Conservation (phyloP, 2,329 filamentous ascomycete species). For the Neopestalotiopsis sp. region DNA sequence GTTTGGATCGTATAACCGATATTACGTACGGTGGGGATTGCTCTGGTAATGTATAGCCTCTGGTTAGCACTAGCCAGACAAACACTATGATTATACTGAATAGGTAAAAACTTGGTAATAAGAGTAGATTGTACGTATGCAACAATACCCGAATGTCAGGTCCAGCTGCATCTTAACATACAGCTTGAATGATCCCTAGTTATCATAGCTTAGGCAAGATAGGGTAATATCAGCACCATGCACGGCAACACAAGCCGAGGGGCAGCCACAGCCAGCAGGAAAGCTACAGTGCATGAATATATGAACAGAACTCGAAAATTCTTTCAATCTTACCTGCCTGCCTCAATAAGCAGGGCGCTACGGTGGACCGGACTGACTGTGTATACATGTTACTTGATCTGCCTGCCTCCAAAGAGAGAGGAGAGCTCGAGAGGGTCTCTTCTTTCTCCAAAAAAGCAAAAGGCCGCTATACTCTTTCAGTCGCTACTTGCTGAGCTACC, state of each 20-base stretch:
- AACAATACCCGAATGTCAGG: too few species aligned
- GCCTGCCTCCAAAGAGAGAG: not conserved
- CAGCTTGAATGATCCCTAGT: too few species aligned
- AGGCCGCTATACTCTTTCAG: not conserved
- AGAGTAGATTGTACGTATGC: too few species aligned
- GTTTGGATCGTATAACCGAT: too few species aligned
- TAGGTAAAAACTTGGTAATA: too few species aligned
- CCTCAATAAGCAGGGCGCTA: not conserved
- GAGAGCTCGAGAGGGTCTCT: not conserved
- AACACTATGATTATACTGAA: too few species aligned
- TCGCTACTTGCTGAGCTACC: not conserved
- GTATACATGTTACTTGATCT: not conserved
- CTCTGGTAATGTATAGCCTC: too few species aligned
- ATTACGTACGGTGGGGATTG: too few species aligned
- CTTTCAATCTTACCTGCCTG: not conserved
- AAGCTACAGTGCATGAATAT: too few species aligned
- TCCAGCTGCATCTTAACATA: too few species aligned
- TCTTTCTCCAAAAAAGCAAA: constrained; percentile 9
- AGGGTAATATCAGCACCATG: not conserved
- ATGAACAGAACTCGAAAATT: not conserved
- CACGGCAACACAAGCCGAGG: not conserved
- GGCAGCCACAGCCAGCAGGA: not conserved
- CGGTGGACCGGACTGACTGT: not conserved
- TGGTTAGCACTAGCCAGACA: too few species aligned
- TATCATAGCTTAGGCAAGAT: too few species aligned